A percentile compares a stretch with the other conserved stretches of the same genome.
Conservation (phyloP, 192 early-diverging fungal genomes). For the Linnemannia zychae region DNA sequence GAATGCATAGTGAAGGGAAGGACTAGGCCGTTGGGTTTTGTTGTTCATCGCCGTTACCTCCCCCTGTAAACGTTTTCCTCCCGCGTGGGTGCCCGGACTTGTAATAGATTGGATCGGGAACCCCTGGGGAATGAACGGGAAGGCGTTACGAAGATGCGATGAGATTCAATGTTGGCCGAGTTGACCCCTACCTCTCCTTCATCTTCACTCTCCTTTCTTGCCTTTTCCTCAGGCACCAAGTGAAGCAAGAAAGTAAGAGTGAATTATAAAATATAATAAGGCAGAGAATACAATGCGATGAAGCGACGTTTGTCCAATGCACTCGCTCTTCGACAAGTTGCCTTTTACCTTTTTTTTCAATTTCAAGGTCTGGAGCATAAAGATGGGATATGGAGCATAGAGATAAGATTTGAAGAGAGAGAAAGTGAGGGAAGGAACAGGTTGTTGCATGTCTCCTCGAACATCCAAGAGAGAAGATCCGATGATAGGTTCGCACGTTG, state of each 20-base stretch:
- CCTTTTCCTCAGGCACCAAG: not conserved
- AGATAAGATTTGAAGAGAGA: too few species aligned
- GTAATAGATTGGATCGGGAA: not conserved
- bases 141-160: not conserved
- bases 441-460: not conserved
- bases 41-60: not conserved
- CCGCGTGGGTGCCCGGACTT: slow-evolving; percentile 2
- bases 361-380: too few species aligned
- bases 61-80: not conserved
- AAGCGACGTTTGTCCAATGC: not conserved
- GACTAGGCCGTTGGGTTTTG: not conserved
- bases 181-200: too few species aligned
- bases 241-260: not conserved
- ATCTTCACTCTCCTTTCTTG: not conserved
- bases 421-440: not conserved
- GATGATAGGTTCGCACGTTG: not conserved
- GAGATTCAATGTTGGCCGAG: not conserved
- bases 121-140: not conserved
- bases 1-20: not conserved
- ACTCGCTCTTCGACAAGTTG: not conserved
- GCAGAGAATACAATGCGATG: not conserved
- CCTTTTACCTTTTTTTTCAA: too few species aligned
- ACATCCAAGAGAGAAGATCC: not conserved
- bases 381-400: too few species aligned
- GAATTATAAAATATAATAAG: not conserved